Base-by-base conservation (phyloP, 1,284 basidiomycete species). In the Fistulina hepatica region DNA sequence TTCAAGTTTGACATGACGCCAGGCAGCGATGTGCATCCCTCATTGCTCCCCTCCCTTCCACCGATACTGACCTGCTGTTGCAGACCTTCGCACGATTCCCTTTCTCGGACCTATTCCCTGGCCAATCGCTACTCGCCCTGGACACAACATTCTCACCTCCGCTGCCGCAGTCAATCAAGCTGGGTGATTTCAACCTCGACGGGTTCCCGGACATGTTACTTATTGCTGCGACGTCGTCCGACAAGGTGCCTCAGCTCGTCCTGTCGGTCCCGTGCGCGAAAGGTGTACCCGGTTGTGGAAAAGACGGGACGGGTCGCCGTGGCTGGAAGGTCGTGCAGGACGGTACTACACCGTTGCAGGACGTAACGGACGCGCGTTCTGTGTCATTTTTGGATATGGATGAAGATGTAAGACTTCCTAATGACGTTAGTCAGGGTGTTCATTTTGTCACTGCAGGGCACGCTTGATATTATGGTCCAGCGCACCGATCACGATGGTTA, bases 101-200 rank as follows among this genome's bases (percentile, higher is more conserved):
- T 0, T 50, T 94, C 0, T 65, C 73, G 0, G 61, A 71, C 6
- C 59, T 94, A 5, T 69, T 86, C 52, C 62, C 73, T 7, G 52
- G 62, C 9, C 46, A 59, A 8, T 70, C 73, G 19, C 69, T 92
- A 8, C 69, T 90, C 2, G 71, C 90, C 11, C 59, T 73, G 19
- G 82, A 86, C 51, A 76, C 70, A 32, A 70, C 75, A 5, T 60
- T 70, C 39, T 60, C 58, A 0, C 79, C 82, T 0, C 52, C 76
- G 0, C 55, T 93, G 2, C 92, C 93, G 0, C 59, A 92, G 5
- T 69, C 86, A 0, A 58, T 97, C 27, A 81, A 81, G 41, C 60
- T 93, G 0, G 95, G 93, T 27, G 95, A 99, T 59, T 82, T 74
- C 41, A 88, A 97, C 57, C 70, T 94, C 24, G 93, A 98, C 54